Conservation (phyloP, 768 basidiomycete species). For the Cyathus striatus region DNA sequence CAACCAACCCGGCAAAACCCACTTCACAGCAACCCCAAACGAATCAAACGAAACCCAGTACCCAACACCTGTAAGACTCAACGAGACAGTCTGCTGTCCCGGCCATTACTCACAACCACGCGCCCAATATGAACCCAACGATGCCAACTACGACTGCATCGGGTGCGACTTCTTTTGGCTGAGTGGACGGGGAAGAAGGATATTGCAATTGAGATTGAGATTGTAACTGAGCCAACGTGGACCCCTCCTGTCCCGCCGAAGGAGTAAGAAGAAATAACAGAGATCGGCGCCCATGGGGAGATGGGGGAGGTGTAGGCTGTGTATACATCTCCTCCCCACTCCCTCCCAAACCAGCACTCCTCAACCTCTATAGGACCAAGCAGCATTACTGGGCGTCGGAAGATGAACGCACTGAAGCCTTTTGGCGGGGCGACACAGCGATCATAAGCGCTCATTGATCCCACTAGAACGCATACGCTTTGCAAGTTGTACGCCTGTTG, state of each 20-base stretch:
- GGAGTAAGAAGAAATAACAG: conserved; percentile 27
- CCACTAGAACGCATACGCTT: no score
- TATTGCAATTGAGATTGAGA: conserved; percentile 1
- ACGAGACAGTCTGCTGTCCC: conserved; percentile 86
- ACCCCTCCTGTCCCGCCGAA: not conserved
- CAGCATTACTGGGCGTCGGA: no score
- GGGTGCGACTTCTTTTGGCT: conserved; percentile 9
- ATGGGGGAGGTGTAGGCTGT: conserved; percentile 53
- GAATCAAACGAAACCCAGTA: conserved; percentile 98
- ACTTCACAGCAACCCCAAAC: conserved; percentile 62
- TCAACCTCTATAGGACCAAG: no score
- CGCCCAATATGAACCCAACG: conserved; percentile 59
- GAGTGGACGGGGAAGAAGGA: not conserved
- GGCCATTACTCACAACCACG: conserved; percentile 79
- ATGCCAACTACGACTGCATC: conserved; percentile 21
- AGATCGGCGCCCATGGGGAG: conserved; percentile 63
- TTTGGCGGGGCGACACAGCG: no score
- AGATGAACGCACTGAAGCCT: no score
- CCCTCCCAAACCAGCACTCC: not conserved
- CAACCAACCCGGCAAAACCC: conserved; percentile 41
- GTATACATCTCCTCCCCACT: conserved; percentile 35
- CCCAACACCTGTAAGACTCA: conserved; percentile 86
- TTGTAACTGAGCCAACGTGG: not conserved
- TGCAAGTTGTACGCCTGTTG: no score
- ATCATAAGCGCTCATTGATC: no score